These are phyloP conservation scores for Fistulifera pelliculosa DNA, from an alignment of 108 stramenopile species.

Conservation along the genomic window DNA sequence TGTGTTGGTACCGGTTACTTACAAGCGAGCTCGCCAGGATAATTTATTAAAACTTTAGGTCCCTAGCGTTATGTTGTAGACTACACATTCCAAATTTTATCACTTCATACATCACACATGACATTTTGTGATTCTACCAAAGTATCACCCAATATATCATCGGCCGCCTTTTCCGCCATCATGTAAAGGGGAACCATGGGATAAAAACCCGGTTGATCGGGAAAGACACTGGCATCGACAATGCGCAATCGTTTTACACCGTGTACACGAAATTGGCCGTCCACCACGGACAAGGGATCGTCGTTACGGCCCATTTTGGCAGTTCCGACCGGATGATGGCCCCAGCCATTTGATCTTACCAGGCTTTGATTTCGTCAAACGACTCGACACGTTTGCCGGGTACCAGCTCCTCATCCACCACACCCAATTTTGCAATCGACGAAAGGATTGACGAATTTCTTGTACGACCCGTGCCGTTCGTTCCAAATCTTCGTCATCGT, in stretches of 20 bases:
- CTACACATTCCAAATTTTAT: too few species aligned
- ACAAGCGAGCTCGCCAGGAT: too few species aligned
- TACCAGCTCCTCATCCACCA: background rate
- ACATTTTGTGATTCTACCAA: too few species aligned
- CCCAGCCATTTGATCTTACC: conserved; percentile 11
- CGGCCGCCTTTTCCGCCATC: too few species aligned
- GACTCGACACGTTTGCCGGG: background rate
- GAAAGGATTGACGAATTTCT: conserved; percentile 1
- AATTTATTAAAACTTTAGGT: too few species aligned
- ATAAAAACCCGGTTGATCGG: conserved; percentile 38
- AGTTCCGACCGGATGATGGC: conserved; percentile 20
- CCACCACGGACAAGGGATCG: conserved; percentile 26
- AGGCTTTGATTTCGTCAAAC: background rate
- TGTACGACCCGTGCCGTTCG: conserved; percentile 1
- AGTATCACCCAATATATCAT: too few species aligned
- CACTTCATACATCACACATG: too few species aligned
- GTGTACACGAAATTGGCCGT: conserved; percentile 14
- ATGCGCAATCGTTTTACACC: conserved; percentile 23
- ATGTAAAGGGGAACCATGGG: background rate
- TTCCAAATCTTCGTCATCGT: conserved; percentile 9
- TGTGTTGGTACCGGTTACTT: too few species aligned
- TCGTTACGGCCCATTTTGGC: conserved; percentile 20
- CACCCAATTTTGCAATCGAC: background rate
- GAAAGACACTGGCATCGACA: conserved; percentile 29
- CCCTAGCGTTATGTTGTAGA: too few species aligned